Evolutionary conservation across 2,329 filamentous ascomycete genomes (phyloP), one percentile per base, ranked within the genome.

Genomic region (Colletotrichum euphorbiae): DNA sequence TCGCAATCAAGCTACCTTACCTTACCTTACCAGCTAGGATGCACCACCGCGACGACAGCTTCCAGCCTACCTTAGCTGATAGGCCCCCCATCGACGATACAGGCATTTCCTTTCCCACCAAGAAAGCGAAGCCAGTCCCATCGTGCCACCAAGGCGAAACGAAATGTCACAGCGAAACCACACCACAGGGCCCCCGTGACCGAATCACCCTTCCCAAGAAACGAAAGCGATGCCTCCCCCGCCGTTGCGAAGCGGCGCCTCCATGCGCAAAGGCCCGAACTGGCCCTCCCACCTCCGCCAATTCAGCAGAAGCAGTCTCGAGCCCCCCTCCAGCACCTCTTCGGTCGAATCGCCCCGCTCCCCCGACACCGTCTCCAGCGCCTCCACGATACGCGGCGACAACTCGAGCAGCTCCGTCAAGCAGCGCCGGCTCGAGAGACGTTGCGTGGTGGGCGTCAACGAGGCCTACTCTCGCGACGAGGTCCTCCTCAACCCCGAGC

Each of bases 401-500:
- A 76, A 76, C 21, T 72, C 75, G 36, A 61, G 72, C 36, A 75
- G 74, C 59, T 67, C 75, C 17, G 70, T 71, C 40, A 76, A 74
- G 69, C 72, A 74, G 33, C 71, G 75, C 43, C 77, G 76, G 52
- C 60, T 78, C 17, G 84, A 87, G 72, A 80, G 84, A 33, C 80
- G 80, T 70, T 89, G 85, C 72, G 84, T 80, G 48, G 82, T 89
- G 62, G 83, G 83, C 8, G 83, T 89, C 72, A 92, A 94, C 76
- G 93, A 97, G 72, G 89, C 87, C 46, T 91, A 94, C 74, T 90
- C 91, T 8, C 87, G 86, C 65, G 92, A 97, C 74, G 93, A 95
- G 73, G 90, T 96, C 50, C 83, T 96, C 21, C 85, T 97, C 74
- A 96, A 95, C 76, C 84, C 91, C 66, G 89, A 92, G 63, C 84